Conservation (phyloP, 345 rosid species). For the Eucalyptus marginata region DNA sequence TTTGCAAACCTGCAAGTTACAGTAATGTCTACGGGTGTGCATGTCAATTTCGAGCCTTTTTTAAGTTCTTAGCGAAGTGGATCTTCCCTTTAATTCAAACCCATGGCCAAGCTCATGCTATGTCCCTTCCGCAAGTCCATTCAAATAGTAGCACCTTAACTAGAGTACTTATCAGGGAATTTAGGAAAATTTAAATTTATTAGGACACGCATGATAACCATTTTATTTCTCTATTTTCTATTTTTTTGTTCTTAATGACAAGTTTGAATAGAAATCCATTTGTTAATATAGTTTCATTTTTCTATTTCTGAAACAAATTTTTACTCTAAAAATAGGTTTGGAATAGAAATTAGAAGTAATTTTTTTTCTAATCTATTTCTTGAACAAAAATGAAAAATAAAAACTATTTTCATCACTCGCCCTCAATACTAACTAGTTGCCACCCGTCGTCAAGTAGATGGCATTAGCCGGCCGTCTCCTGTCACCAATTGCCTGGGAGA, state of each 20-base stretch:
- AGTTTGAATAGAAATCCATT: too few species aligned
- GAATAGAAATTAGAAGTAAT: too few species aligned
- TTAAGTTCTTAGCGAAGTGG: background rate
- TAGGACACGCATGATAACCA: accelerated
- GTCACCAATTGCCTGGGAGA: accelerated
- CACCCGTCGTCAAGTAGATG: too few species aligned
- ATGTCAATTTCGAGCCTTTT: background rate
- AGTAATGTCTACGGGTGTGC: background rate
- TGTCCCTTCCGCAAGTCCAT: background rate
- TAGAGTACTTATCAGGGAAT: background rate
- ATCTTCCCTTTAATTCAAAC: background rate
- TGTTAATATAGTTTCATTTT: too few species aligned
- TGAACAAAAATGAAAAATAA: too few species aligned
- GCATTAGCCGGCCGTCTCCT: accelerated
- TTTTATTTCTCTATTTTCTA: too few species aligned
- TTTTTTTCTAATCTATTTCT: too few species aligned
- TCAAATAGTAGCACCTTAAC: background rate
- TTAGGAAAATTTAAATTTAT: too few species aligned
- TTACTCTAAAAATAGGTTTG: too few species aligned
- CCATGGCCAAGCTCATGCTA: background rate
- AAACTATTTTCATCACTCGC: too few species aligned
- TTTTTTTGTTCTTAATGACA: accelerated
- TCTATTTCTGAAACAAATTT: too few species aligned
- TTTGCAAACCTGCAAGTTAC: background rate
- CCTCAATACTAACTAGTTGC: too few species aligned